Evolutionary conservation across 768 basidiomycete genomes (phyloP).

Genomic region (Leucocoprinus birnbaumii): DNA sequence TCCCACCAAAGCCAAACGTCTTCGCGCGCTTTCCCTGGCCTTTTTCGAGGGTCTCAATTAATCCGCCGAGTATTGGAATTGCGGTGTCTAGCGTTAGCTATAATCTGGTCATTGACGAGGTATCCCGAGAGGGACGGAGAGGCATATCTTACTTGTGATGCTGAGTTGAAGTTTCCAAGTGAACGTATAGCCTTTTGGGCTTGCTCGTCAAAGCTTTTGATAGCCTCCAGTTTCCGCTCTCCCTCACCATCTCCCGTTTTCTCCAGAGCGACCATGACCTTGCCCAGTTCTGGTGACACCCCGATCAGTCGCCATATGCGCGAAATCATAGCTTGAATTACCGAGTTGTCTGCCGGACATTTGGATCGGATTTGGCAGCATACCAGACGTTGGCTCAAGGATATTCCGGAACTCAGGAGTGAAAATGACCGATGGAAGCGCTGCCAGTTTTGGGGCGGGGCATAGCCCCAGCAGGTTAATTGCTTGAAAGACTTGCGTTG

Average conservation of each 20-base stretch:
- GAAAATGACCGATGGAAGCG: too few relatives aligned
- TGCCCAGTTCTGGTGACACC: not conserved
- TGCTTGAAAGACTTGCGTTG: too few relatives aligned
- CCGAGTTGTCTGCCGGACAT: too few relatives aligned
- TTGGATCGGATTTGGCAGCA: too few relatives aligned
- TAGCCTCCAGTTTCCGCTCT: not conserved
- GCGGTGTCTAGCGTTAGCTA: not conserved
- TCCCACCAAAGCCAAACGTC: not conserved
- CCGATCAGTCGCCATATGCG: not conserved
- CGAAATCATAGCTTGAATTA: too few relatives aligned
- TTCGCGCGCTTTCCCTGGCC: not conserved
- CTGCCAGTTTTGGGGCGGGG: too few relatives aligned
- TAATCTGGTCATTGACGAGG: too few relatives aligned
- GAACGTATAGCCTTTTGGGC: not conserved
- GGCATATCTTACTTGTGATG: not conserved
- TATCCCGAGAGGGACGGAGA: not conserved
- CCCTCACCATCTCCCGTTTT: not conserved
- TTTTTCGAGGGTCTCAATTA: not conserved
- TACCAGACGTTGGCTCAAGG: too few relatives aligned
- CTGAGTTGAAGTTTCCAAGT: not conserved
- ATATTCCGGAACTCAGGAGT: too few relatives aligned
- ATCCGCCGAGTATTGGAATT: not conserved
- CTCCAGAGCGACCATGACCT: not conserved
- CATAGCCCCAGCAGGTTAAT: too few relatives aligned
- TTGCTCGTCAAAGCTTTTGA: not conserved